These are phyloP conservation scores for sweet orange (Citrus sinensis) DNA, from an alignment of 345 rosid genomes.

Conservation along the genomic window DNA sequence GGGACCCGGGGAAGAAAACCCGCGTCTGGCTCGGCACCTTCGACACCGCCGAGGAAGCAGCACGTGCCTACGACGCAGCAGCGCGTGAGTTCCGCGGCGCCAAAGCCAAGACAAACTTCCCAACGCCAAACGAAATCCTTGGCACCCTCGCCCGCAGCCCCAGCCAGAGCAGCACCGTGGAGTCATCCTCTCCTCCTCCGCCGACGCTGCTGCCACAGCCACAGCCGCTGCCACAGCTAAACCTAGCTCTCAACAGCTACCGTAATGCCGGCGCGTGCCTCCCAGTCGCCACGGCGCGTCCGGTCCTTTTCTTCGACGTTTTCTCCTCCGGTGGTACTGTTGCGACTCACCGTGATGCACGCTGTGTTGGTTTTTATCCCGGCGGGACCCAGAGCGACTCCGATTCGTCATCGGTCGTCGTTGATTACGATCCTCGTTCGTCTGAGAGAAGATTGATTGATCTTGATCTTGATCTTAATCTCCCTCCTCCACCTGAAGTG, in stretches of 20 bases:
- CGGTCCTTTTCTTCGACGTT: conserved; percentile 50
- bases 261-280: conserved; percentile 19
- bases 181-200: conserved; percentile 58
- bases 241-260: conserved; percentile 44
- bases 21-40: conserved; percentile 95
- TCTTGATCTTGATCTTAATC: conserved; percentile 69
- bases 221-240: conserved; percentile 35
- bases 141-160: conserved; percentile 44
- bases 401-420: conserved; percentile 56
- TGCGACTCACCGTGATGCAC: background rate
- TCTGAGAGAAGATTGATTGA: conserved; percentile 28
- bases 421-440: conserved; percentile 40
- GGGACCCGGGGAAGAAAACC: conserved; percentile 90
- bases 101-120: conserved; percentile 85
- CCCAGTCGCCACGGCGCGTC: conserved; percentile 19
- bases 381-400: conserved; percentile 54
- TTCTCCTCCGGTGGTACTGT: conserved; percentile 27
- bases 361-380: conserved; percentile 1
- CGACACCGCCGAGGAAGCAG: conserved; percentile 87
- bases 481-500: conserved; percentile 55
- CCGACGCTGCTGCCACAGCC: conserved; percentile 13
- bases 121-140: conserved; percentile 28
- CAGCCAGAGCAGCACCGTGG: conserved; percentile 81
- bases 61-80: conserved; percentile 85
- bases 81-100: conserved; percentile 86